Base-by-base conservation (phyloP, 805 yeast species). In the Candida corydali region DNA sequence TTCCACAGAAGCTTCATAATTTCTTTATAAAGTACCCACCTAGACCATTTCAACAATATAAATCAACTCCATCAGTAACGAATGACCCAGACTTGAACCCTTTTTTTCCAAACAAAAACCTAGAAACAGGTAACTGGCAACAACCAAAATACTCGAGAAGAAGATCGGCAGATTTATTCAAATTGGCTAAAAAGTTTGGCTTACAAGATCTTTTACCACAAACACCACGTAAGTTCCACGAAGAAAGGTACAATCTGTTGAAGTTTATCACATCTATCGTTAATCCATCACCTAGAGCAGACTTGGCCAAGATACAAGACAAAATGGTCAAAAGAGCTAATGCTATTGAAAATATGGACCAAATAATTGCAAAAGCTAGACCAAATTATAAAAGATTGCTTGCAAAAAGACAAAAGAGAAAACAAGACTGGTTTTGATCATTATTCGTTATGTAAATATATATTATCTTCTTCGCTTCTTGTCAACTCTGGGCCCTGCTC, bases 21-120 rank as follows among this genome's bases (percentile, higher is more conserved):
- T 89, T 88, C 61, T 88, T 89, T 65, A 69, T 76, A 34, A 81
- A 77, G 57, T 86, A 78, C 54, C 97, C 97, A 22, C 96, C 96
- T 7, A 65, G 81, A 16, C 91, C 88, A n/a, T 78, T 77, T 60
- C 73, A 74, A 14, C 56, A 72, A 46, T 89, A 87, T 57, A 68
- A 86, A 4, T 61, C 69, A 2, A 72, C 69, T 43, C 83, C 95
- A 35, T 75, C 85, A 2, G 63, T 76, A 19, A 79, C 85, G 16
- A 65, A 63, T 33, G 89, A 87, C 33, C 71, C 75, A 16, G 75
- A 76, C 42, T 84, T 88, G 48, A 89, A 89, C 60, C 97, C 97
- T 36, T 89, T 89, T 59, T 59, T 86, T 38, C 82, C 95, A 17
- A 88, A 86, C 59, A 82, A 75, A 52, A 88, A 88, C 57, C 87